A percentile compares a stretch with the other conserved stretches of the same genome.
phyloP scores from a whole-genome alignment of 192 early-diverging fungal species.

The Entomortierella parvispora region DNA sequence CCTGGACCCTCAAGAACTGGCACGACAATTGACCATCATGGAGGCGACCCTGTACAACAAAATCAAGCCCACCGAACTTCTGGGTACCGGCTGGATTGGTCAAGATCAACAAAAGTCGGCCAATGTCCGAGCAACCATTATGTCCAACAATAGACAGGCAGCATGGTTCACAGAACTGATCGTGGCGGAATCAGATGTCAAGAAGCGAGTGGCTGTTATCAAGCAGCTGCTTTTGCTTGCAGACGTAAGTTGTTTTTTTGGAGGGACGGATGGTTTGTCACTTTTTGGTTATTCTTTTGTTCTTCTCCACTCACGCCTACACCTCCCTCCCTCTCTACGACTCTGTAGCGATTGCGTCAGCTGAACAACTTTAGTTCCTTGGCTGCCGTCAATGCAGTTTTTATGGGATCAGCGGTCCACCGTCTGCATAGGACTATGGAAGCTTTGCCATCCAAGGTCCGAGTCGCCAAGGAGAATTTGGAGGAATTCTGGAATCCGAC shows the following conservation, averaged over 20 bases:
- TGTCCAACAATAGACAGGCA: constrained; percentile 79
- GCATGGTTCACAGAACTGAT: constrained; percentile 90
- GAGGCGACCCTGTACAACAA: constrained; percentile 85
- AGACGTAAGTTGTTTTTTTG: constrained; percentile 57
- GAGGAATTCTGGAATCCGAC: constrained; percentile 82
- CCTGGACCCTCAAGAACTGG: constrained; percentile 91
- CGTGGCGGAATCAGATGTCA: constrained; percentile 81
- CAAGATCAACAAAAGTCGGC: constrained; percentile 65
- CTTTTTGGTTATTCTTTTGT: not conserved
- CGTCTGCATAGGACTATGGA: constrained; percentile 95
- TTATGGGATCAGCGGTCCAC: constrained; percentile 89
- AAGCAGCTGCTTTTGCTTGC: constrained; percentile 90
- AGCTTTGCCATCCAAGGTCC: constrained; percentile 63
- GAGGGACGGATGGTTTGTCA: no score
- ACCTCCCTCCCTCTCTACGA: not conserved
- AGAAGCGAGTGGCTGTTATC: constrained; percentile 78
- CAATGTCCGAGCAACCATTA: constrained; percentile 87
- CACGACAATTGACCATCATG: constrained; percentile 95
- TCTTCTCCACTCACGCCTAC: not conserved
- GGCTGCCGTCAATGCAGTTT: constrained; percentile 89
- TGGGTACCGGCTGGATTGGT: constrained; percentile 84
- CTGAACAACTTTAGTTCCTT: constrained; percentile 97
- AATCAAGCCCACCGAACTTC: constrained; percentile 89
- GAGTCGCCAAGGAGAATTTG: constrained; percentile 69
- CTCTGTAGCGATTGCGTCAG: constrained; percentile 69